Evolutionary conservation across 805 yeast genomes (phyloP), one percentile per base, ranked within the genome.

Genomic region (Helenozyma baotianmanensis): DNA sequence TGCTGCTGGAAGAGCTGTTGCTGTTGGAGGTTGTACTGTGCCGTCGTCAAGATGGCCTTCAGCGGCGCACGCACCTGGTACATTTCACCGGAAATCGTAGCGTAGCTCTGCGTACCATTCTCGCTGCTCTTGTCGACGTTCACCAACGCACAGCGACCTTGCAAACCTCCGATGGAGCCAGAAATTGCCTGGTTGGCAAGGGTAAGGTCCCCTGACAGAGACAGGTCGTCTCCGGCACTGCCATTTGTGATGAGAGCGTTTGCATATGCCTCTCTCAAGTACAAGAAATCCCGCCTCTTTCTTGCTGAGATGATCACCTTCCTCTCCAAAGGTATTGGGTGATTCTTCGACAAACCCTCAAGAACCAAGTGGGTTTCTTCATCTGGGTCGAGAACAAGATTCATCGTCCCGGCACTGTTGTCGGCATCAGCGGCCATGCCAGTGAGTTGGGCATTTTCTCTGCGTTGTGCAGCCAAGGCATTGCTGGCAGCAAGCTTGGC

Each of bases 261-360:
- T 1, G 96, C 95, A 60, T 90, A 84, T 80, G 89, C 85, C 56
- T 92, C 98, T 44, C 97, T 72, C 84, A 87, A 82, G 40, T 94
- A 75, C 47, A 92, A 69, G 48, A 85, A 86, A 36, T 78, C 72
- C 19, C 80, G 79, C 41, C 95, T 74, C 33, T 79, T 62, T 30
- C 83, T 67, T 0, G 82, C 72, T 3, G 97, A 88, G 43, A 83
- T 62, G 2, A 84, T 52, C 8, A 80, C 80, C 33, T 78, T 78
- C 22, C 86, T 60, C 51, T 88, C 97, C 38, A 92, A 61, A 2
- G 98, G 98, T 43, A 81, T 67, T 2, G 96, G 89, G 37, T 76
- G 71, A 22, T 89, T 80, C 46, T 84, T 72, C 10, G 83, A 72
- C 14, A 90, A 87, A 14, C 97, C 97, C 42, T 85, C 88, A 51